Evolutionary conservation across 768 basidiomycete species (phyloP).

Genomic region (Hypholoma sublateritium): DNA sequence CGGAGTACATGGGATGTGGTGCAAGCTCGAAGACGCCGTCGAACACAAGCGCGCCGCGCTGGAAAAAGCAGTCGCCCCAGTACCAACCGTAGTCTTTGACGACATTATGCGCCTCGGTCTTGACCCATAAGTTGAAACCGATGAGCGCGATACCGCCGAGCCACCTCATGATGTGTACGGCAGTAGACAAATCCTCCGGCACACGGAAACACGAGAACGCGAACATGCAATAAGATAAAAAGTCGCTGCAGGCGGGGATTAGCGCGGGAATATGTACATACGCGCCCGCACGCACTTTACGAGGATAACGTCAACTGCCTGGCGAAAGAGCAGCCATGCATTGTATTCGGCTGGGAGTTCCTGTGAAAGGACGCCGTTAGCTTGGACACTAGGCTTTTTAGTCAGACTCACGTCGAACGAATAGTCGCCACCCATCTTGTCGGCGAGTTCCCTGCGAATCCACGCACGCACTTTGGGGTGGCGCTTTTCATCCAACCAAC

Average conservation of each 20-base stretch:
- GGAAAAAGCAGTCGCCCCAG: constrained; percentile 93
- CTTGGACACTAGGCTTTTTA: too few relatives aligned
- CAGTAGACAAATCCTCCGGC: constrained; percentile 70
- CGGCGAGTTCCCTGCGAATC: constrained; percentile 83
- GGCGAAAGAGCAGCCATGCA: constrained; percentile 93
- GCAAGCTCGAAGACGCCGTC: constrained; percentile 97
- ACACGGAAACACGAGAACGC: constrained; percentile 91
- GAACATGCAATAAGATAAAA: constrained; percentile 92
- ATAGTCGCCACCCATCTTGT: constrained; percentile 95
- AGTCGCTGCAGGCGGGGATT: constrained; percentile 61
- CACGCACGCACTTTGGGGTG: constrained; percentile 68
- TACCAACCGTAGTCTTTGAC: constrained; percentile 99
- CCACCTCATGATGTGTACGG: constrained; percentile 87
- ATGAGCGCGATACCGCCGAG: constrained; percentile 82
- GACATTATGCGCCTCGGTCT: constrained; percentile 95
- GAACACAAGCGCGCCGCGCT: constrained; percentile 90
- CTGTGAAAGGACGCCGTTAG: constrained; percentile 32
- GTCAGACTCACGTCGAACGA: constrained; percentile 74
- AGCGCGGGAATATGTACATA: neutral
- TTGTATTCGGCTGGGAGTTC: constrained; percentile 93
- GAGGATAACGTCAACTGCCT: constrained; percentile 93
- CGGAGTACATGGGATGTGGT: constrained; percentile 95
- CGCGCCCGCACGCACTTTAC: constrained; percentile 72
- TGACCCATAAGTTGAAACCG: constrained; percentile 97
- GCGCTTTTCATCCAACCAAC: constrained; percentile 84